Percentiles rank a stretch among this genome's conserved stretches.
phyloP scores from a whole-genome alignment of 2,329 filamentous ascomycete species.

The Penicillium sp. region DNA sequence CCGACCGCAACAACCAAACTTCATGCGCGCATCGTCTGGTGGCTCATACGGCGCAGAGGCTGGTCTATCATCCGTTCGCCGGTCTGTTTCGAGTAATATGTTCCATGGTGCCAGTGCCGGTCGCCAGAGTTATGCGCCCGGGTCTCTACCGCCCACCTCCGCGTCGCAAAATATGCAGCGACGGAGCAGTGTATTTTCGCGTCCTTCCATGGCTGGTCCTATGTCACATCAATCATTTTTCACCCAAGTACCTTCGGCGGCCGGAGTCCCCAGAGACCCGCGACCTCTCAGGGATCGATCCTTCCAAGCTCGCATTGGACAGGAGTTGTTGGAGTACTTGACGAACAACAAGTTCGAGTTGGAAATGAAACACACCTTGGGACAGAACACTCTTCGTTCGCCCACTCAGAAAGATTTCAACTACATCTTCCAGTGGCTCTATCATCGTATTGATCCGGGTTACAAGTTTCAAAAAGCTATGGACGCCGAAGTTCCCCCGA shows the following conservation, averaged over 20 bases:
- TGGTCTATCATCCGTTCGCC: conserved; percentile 80
- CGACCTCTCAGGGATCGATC: conserved; percentile 80
- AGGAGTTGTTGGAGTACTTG: conserved; percentile 90
- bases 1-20: conserved; percentile 83
- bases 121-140: conserved; percentile 74
- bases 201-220: conserved; percentile 71
- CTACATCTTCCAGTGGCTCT: conserved; percentile 96
- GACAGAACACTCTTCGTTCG: conserved; percentile 86
- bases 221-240: conserved; percentile 91
- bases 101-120: conserved; percentile 61
- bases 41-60: conserved; percentile 78
- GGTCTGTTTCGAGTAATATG: conserved; percentile 74
- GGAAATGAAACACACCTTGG: conserved; percentile 94
- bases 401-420: conserved; percentile 99
- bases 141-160: conserved; percentile 56
- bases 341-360: conserved; percentile 94
- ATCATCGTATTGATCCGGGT: conserved; percentile 90
- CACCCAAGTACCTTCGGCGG: conserved; percentile 78
- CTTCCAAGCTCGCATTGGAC: conserved; percentile 80
- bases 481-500: conserved; percentile 89
- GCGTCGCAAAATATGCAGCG: conserved; percentile 61
- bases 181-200: conserved; percentile 81
- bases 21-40: conserved; percentile 75
- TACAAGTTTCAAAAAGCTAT: conserved; percentile 94
- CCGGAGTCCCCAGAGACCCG: conserved; percentile 83